These are phyloP conservation scores for Begonia fuchsioides DNA, from an alignment of 306 rosid species.

Conservation along the genomic window DNA sequence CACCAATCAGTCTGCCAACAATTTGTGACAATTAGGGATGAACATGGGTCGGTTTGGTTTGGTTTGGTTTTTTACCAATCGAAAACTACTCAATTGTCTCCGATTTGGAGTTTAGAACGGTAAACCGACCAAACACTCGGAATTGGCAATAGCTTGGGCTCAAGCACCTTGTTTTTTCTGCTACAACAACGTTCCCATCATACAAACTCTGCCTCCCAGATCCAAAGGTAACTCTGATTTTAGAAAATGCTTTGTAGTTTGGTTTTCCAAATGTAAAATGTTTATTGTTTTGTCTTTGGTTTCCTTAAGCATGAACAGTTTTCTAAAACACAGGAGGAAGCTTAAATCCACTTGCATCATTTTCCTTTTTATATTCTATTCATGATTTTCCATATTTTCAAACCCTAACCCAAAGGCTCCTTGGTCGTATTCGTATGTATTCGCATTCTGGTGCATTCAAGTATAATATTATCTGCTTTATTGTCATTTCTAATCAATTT, in stretches of 20 bases:
- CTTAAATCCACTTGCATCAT: conserved; percentile 57
- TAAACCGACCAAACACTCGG: no score
- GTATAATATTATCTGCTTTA: no score
- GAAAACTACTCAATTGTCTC: no score
- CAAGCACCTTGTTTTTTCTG: conserved; percentile 73
- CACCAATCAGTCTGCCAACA: conserved; percentile 36
- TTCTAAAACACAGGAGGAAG: conserved; percentile 31
- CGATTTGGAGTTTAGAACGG: no score
- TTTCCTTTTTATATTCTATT: conserved; percentile 56
- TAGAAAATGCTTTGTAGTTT: not conserved
- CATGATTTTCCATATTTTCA: conserved; percentile 53
- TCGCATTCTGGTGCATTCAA: no score
- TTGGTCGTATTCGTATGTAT: no score
- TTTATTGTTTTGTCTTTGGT: not conserved
- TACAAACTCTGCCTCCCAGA: conserved; percentile 61
- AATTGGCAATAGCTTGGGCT: conserved; percentile 40
- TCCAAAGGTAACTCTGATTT: not conserved
- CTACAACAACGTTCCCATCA: conserved; percentile 68
- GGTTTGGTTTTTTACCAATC: no score
- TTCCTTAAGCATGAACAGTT: no score
- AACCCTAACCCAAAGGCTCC: conserved; percentile 24
- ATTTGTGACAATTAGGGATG: conserved; percentile 51
- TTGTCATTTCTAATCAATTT: no score
- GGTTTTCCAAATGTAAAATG: no score
- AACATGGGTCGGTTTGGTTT: no score